Base-by-base conservation (phyloP, 345 rosid genomes). In the Capsella bursapastoris region DNA sequence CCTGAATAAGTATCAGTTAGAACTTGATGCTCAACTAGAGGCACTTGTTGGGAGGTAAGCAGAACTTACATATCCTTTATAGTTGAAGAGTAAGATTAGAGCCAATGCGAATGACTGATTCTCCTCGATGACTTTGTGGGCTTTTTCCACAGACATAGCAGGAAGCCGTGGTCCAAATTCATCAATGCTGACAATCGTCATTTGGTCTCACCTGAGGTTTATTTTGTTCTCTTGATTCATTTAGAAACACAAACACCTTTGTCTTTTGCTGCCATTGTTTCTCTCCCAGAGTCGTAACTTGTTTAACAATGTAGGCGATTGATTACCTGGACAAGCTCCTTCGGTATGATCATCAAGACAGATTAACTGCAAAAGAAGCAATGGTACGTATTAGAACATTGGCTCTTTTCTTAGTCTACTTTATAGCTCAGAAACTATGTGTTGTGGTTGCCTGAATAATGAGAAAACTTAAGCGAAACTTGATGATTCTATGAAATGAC, bases 291-390 rank as follows among this genome's bases (percentile, higher is more conserved):
- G 56, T 8, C 35, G 14, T 63, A 77, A 49, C 66, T 14, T 9
- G 18, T 37, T 65, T 25, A 16, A 29, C 18, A 62, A 27, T 80
- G 76, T 81, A 96, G 99, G 95, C 99, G 29, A 85, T 92, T 71
- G 98, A 92, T 86, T 96, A 86, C 84, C 88, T 96, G 74, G 97
- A 96, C 82, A 86, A 86, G 83, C 91, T 96, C 58, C 97, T 92
- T 22, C 87, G 89, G 11, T 96, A 96, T 75, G 99, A 96, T 79
- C 99, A 92, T 80, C 96, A 90, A 75, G 97, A 90, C 84, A 85
- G 99, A 75, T 74, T 92, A 74, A 96, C 98, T 63, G 98, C 98
- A 47, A 87, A 77, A 81, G 99, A 96, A 84, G 99, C 99, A 72
- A 92, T 89, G 99, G 99, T 96, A 79, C 3, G 65, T 72, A 44